phyloP scores from a whole-genome alignment of 805 yeast species.

The Groenewaldozyma salmanticensis region DNA sequence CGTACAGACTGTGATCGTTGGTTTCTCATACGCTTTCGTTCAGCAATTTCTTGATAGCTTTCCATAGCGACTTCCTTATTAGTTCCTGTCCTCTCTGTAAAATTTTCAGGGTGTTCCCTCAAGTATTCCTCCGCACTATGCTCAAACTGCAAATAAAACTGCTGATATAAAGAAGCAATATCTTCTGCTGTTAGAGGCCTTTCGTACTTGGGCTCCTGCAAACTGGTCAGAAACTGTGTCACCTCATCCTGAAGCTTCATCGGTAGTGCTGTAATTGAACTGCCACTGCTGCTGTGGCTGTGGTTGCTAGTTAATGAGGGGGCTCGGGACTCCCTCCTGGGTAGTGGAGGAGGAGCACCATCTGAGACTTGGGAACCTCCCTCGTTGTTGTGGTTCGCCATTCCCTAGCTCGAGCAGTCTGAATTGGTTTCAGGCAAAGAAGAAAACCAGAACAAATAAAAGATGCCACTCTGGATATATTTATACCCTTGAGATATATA shows the following conservation, averaged over 20 bases:
- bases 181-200: slow-evolving; percentile 30
- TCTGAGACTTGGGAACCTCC: no score
- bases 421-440: no score
- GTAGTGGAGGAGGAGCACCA: neutral
- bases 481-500: no score
- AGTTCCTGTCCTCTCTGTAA: no score
- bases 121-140: slow-evolving; percentile 20
- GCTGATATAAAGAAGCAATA: slow-evolving; percentile 32
- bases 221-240: slow-evolving; percentile 19
- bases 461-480: no score
- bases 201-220: slow-evolving; percentile 30
- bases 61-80: slow-evolving; percentile 25
- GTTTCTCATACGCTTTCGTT: slow-evolving; percentile 22
- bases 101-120: no score
- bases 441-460: no score
- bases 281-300: neutral
- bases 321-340: neutral
- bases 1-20: slow-evolving; percentile 19
- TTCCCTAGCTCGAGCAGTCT: no score
- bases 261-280: slow-evolving; percentile 8
- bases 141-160: slow-evolving; percentile 28
- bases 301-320: neutral
- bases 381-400: no score
- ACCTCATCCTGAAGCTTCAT: slow-evolving; percentile 12
- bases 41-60: slow-evolving; percentile 26